Conservation (phyloP, 495 filamentous ascomycete species). For the Neurospora sp. region DNA sequence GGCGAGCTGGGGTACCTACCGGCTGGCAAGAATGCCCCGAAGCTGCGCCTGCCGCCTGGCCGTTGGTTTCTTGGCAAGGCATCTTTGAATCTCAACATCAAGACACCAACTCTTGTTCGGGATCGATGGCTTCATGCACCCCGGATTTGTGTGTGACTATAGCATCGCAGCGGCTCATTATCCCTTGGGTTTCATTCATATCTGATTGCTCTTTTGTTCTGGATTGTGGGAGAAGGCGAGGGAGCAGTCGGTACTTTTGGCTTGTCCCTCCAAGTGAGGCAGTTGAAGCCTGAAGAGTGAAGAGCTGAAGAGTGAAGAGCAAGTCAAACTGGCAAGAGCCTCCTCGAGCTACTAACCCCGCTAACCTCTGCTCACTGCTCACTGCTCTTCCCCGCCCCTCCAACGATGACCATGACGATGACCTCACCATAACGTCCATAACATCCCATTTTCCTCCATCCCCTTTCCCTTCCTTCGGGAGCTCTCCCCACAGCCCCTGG, state of each 20-base stretch:
- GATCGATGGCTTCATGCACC: background rate
- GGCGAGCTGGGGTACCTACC: too few species aligned
- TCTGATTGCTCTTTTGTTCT: background rate
- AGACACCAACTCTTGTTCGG: background rate
- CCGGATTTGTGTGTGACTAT: background rate
- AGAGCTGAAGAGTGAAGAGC: background rate
- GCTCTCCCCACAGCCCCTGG: background rate
- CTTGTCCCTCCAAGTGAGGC: background rate
- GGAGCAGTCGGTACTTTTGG: background rate
- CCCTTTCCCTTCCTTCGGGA: background rate
- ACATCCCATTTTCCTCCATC: background rate
- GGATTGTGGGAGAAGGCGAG: background rate
- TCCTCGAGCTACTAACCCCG: background rate
- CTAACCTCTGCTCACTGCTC: background rate
- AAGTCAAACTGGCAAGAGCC: background rate
- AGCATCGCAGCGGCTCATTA: background rate
- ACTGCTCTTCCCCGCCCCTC: background rate
- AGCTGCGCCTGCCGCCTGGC: too few species aligned
- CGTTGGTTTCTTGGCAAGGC: background rate
- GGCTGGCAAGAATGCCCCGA: background rate
- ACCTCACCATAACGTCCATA: background rate
- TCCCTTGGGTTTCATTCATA: background rate
- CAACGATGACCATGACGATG: background rate
- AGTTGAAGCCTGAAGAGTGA: background rate
- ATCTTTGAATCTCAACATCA: background rate